Conservation (phyloP, 495 filamentous ascomycete species). For the Aspergillus asperescens region DNA sequence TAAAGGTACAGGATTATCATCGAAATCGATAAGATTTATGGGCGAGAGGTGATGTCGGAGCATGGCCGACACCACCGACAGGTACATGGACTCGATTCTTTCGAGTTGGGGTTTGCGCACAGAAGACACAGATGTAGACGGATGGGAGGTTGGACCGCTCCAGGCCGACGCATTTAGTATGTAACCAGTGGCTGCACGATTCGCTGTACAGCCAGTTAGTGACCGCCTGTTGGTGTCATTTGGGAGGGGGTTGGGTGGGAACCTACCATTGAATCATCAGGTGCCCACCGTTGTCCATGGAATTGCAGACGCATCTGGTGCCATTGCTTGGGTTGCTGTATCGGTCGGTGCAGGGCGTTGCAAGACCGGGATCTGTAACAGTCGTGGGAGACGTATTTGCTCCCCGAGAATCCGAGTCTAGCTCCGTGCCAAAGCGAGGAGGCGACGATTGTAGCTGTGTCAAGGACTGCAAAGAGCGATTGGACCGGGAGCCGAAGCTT, state of each 20-base stretch:
- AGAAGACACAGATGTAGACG: conserved; percentile 78
- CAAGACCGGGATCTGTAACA: conserved; percentile 59
- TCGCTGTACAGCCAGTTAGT: conserved; percentile 48
- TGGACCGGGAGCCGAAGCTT: conserved; percentile 26
- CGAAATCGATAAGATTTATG: conserved; percentile 58
- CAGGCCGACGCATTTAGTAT: conserved; percentile 71
- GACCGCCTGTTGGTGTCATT: background rate
- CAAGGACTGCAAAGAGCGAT: conserved; percentile 32
- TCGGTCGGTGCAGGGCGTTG: conserved; percentile 60
- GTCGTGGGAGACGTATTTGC: conserved; percentile 59
- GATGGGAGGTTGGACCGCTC: conserved; percentile 58
- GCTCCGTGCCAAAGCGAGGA: conserved; percentile 37
- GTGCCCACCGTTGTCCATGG: conserved; percentile 57
- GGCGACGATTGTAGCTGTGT: conserved; percentile 42
- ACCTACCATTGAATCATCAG: conserved; percentile 82
- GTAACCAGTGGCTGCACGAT: conserved; percentile 82
- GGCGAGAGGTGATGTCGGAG: conserved; percentile 55
- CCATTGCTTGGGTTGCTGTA: conserved; percentile 50
- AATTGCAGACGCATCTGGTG: conserved; percentile 71
- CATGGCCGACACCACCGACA: conserved; percentile 38
- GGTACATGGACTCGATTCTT: conserved; percentile 58
- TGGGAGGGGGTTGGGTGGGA: conserved; percentile 2
- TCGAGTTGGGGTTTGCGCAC: conserved; percentile 67
- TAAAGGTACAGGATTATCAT: conserved; percentile 18
- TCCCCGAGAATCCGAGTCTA: conserved; percentile 35